Percentiles rank a stretch among this genome's conserved stretches.
These are phyloP conservation scores for Lagenidium sp. DNA, from an alignment of 352 stramenopile species.

Conservation along the genomic window DNA sequence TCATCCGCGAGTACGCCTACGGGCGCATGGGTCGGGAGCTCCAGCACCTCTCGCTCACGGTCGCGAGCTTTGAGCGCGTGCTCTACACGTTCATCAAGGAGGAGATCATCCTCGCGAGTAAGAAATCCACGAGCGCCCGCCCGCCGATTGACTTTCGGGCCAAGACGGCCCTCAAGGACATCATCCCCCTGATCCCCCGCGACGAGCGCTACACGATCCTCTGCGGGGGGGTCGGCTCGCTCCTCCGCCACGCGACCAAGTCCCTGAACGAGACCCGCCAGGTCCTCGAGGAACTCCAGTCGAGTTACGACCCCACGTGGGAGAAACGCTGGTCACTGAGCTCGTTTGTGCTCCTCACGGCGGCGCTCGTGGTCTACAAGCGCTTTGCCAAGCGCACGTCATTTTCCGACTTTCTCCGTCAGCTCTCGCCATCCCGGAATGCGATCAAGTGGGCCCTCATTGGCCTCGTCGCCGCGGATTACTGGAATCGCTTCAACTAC, in stretches of 20 bases:
- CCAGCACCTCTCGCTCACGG: slow-evolving; percentile 79
- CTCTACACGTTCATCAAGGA: slow-evolving; percentile 87
- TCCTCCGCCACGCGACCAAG: slow-evolving; percentile 76
- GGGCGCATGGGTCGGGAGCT: slow-evolving; percentile 73
- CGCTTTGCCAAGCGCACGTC: slow-evolving; percentile 64
- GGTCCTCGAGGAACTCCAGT: slow-evolving; percentile 72
- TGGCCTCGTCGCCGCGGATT: slow-evolving; percentile 43
- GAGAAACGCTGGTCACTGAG: slow-evolving; percentile 81
- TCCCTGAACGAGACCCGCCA: slow-evolving; percentile 73
- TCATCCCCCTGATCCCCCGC: slow-evolving; percentile 79
- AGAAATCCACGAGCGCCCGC: slow-evolving; percentile 34
- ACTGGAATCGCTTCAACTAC: slow-evolving; percentile 74
- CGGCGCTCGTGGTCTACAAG: slow-evolving; percentile 58
- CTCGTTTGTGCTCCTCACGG: slow-evolving; percentile 40
- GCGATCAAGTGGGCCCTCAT: slow-evolving; percentile 54
- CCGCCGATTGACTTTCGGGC: slow-evolving; percentile 60
- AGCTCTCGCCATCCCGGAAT: slow-evolving; percentile 53
- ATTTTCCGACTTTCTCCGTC: slow-evolving; percentile 50
- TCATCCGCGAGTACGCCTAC: slow-evolving; percentile 83
- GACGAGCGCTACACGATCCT: slow-evolving; percentile 79
- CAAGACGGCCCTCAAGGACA: slow-evolving; percentile 83
- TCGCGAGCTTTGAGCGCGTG: slow-evolving; percentile 77
- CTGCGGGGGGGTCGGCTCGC: slow-evolving; percentile 61
- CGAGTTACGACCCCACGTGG: slow-evolving; percentile 74
- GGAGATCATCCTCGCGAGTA: slow-evolving; percentile 77